phyloP scores from a whole-genome alignment of 805 yeast genomes.

The Yamadazyma sp. region DNA sequence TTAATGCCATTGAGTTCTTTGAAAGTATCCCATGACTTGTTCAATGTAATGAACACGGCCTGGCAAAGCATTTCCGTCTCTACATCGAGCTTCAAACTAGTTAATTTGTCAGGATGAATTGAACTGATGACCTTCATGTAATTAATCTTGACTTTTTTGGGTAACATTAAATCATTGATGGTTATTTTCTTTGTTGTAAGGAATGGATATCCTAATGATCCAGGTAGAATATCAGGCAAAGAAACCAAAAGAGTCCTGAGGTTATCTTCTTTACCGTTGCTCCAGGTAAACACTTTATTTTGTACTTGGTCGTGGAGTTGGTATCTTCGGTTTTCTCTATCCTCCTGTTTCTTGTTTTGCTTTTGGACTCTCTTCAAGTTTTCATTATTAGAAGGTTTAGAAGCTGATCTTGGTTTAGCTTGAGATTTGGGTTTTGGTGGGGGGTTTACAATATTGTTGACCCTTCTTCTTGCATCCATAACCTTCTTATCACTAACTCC shows the following conservation, averaged over 20 bases:
- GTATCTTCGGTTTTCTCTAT: constrained; percentile 35
- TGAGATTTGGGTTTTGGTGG: constrained; percentile 16
- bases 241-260: constrained; percentile 74
- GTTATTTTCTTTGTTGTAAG: constrained; percentile 42
- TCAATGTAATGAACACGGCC: constrained; percentile 77
- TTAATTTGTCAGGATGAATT: constrained; percentile 83
- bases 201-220: constrained; percentile 29
- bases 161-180: constrained; percentile 73
- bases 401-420: constrained; percentile 4
- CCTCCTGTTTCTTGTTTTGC: constrained; percentile 46
- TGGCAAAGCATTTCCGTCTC: constrained; percentile 85
- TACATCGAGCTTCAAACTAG: constrained; percentile 44
- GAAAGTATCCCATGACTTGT: constrained; percentile 88
- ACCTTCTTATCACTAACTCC: constrained; percentile 64
- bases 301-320: constrained; percentile 64
- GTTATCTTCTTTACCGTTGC: constrained; percentile 73
- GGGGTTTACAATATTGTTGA: constrained; percentile 65
- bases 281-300: constrained; percentile 59
- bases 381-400: constrained; percentile 10
- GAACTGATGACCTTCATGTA: constrained; percentile 81
- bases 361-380: constrained; percentile 48
- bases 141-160: constrained; percentile 81
- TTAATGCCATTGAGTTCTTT: constrained; percentile 49
- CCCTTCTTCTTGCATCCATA: constrained; percentile 82
- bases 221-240: constrained; percentile 61